Conservation (phyloP, 805 yeast species). For the Saturnispora quitensis region DNA sequence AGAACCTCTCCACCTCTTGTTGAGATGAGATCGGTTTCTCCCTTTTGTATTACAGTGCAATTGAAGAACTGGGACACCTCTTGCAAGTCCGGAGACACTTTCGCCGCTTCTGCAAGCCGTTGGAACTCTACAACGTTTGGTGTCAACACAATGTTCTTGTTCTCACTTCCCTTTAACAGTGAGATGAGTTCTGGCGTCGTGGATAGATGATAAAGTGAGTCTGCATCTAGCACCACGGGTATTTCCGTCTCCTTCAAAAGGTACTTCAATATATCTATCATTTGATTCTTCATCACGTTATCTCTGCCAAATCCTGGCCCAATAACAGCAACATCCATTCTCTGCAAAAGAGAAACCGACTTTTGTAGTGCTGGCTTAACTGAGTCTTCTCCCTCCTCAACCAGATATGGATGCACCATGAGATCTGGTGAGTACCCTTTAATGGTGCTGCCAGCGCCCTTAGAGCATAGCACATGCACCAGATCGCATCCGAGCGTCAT, state of each 20-base stretch:
- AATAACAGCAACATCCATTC: conserved; percentile 74
- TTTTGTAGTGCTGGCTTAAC: too few relatives aligned
- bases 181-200: conserved; percentile 38
- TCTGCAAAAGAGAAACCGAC: conserved; percentile 34
- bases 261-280: conserved; percentile 39
- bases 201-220: conserved; percentile 64
- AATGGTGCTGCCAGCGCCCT: conserved; percentile 67
- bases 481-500: conserved; percentile 82
- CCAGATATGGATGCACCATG: conserved; percentile 91
- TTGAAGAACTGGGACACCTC: conserved; percentile 42
- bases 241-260: conserved; percentile 38
- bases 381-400: conserved; percentile 26
- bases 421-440: conserved; percentile 85
- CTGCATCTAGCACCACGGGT: conserved; percentile 88
- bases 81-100: conserved; percentile 25
- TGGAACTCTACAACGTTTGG: conserved; percentile 85
- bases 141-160: conserved; percentile 60
- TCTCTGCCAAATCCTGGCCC: conserved; percentile 97
- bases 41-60: conserved; percentile 66
- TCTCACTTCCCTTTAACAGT: conserved; percentile 33
- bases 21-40: conserved; percentile 55
- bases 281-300: conserved; percentile 48
- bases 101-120: conserved; percentile 40
- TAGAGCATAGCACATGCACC: conserved; percentile 83
- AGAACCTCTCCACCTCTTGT: conserved; percentile 34